phyloP scores from a whole-genome alignment of 495 filamentous ascomycete genomes.

The Xylaria palmicola region DNA sequence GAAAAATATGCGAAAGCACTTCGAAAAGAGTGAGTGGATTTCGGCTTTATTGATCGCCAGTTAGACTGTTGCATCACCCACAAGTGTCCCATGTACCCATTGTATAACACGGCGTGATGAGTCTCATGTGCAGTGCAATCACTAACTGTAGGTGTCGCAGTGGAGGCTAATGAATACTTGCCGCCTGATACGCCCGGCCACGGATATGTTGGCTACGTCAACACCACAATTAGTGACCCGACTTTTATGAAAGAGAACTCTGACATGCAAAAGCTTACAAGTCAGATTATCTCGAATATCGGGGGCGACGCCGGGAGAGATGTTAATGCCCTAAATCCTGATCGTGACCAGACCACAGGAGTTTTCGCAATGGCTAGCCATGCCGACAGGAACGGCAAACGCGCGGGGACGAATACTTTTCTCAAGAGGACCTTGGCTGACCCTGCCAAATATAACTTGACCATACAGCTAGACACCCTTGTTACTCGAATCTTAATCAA shows the following conservation, averaged over 20 bases:
- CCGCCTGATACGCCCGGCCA: conserved; percentile 37
- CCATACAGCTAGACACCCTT: conserved; percentile 46
- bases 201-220: conserved; percentile 46
- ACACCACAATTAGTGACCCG: conserved; percentile 36
- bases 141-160: background rate
- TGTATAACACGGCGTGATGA: background rate
- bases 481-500: conserved; percentile 48
- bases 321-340: conserved; percentile 36
- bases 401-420: conserved; percentile 43
- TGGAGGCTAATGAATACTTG: conserved; percentile 47
- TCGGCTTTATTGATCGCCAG: background rate
- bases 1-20: conserved; percentile 45
- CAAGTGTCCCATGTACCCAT: background rate
- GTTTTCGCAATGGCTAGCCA: conserved; percentile 48
- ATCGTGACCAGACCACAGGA: conserved; percentile 38
- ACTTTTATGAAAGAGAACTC: conserved; percentile 28
- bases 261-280: conserved; percentile 26
- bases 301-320: conserved; percentile 42
- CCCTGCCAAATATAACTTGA: conserved; percentile 43
- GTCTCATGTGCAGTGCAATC: background rate
- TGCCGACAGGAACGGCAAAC: conserved; percentile 38
- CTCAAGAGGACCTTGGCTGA: conserved; percentile 46
- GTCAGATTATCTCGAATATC: conserved; percentile 31
- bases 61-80: background rate
- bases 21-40: conserved; percentile 28